phyloP scores from a whole-genome alignment of 2,329 filamentous ascomycete genomes.

The Colletotrichum neosansevieriae region DNA sequence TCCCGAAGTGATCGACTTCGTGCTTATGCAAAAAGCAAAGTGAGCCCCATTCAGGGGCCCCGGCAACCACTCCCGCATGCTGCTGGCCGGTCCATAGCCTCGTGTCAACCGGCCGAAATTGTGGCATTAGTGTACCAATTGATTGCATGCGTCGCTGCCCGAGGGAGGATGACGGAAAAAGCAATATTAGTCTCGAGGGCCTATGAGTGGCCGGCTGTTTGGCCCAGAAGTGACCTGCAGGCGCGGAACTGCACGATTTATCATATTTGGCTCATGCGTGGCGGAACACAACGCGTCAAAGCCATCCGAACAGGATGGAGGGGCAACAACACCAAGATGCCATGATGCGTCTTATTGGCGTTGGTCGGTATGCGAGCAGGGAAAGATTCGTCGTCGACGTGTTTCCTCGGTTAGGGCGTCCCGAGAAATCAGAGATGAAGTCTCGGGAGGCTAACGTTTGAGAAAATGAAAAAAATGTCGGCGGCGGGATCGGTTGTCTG shows the following conservation, averaged over 20 bases:
- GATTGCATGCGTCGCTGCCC: slow-evolving; percentile 40
- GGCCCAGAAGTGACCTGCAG: slow-evolving; percentile 26
- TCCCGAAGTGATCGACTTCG: slow-evolving; percentile 34
- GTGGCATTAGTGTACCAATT: slow-evolving; percentile 36
- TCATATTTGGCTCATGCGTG: slow-evolving; percentile 25
- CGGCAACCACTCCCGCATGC: slow-evolving; percentile 24
- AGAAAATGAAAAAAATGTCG: slow-evolving; percentile 16
- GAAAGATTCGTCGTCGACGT: not conserved
- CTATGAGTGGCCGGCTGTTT: slow-evolving; percentile 26
- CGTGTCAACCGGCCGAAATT: slow-evolving; percentile 40
- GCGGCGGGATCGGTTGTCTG: slow-evolving; percentile 8
- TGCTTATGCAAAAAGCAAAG: slow-evolving; percentile 37
- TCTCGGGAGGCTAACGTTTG: slow-evolving; percentile 22
- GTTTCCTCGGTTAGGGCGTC: slow-evolving; percentile 9
- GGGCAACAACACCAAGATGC: not conserved
- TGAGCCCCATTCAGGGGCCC: slow-evolving; percentile 27
- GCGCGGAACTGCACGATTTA: slow-evolving; percentile 27
- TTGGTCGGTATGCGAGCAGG: slow-evolving; percentile 1
- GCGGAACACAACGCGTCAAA: slow-evolving; percentile 28
- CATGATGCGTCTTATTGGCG: not conserved
- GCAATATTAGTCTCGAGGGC: slow-evolving; percentile 24
- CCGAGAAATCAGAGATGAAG: slow-evolving; percentile 27
- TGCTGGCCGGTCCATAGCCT: slow-evolving; percentile 30
- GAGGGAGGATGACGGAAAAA: slow-evolving; percentile 38
- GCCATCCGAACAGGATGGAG: slow-evolving; percentile 11